Conservation (phyloP, 1,139 yeast species). For the Kurtzmaniella natalensis region DNA sequence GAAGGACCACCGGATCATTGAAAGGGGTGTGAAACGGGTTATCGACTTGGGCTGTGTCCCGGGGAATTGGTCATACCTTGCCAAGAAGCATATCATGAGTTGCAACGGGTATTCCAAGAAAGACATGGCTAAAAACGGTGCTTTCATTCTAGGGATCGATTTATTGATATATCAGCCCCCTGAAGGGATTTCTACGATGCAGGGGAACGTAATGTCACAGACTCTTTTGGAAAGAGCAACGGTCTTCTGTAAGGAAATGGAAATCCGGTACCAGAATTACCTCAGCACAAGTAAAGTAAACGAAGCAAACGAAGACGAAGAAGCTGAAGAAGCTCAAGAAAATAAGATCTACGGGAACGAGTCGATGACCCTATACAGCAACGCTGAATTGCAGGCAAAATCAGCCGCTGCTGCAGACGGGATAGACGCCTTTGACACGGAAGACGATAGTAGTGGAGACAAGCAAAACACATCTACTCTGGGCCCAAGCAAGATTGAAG, state of each 20-base stretch:
- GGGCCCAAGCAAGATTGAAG: not conserved
- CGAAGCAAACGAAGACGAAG: not conserved
- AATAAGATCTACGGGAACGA: too few species aligned
- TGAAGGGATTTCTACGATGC: slow-evolving; percentile 70
- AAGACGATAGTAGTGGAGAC: too few species aligned
- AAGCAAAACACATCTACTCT: not conserved
- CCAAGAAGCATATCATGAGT: slow-evolving; percentile 32
- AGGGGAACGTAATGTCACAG: slow-evolving; percentile 77
- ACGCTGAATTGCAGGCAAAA: too few species aligned
- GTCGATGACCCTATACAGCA: too few species aligned
- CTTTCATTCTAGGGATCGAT: slow-evolving; percentile 83
- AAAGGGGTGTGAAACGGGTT: slow-evolving; percentile 22
- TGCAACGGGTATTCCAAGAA: slow-evolving; percentile 36
- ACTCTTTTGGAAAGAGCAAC: slow-evolving; percentile 59
- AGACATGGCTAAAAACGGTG: slow-evolving; percentile 53
- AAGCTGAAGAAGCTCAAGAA: not conserved
- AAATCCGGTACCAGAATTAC: slow-evolving; percentile 14
- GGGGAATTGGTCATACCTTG: slow-evolving; percentile 92
- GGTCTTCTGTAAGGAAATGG: slow-evolving; percentile 47
- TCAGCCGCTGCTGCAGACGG: too few species aligned
- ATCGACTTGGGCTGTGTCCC: slow-evolving; percentile 78
- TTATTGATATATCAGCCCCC: slow-evolving; percentile 71
- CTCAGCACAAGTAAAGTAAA: slow-evolving; percentile 3
- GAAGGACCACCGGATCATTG: slow-evolving; percentile 23
- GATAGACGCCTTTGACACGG: too few species aligned